These are phyloP conservation scores for Trametes cinnabarina DNA, from an alignment of 768 basidiomycete genomes.

Conservation along the genomic window DNA sequence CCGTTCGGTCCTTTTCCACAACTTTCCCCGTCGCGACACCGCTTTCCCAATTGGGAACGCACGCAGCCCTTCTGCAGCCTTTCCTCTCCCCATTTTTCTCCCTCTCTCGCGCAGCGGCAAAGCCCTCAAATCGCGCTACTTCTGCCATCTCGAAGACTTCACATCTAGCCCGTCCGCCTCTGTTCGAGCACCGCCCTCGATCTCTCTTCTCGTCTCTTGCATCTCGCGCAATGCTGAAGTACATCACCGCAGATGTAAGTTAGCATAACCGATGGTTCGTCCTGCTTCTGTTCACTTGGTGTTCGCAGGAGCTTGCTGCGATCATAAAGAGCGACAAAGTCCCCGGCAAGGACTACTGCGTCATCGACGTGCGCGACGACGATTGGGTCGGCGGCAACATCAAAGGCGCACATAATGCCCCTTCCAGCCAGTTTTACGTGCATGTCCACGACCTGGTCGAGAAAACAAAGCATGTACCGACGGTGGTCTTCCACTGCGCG, in stretches of 20 bases:
- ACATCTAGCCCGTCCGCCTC: neutral
- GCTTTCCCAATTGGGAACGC: constrained; percentile 15
- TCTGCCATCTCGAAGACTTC: neutral
- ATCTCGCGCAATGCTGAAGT: constrained; percentile 32
- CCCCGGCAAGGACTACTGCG: constrained; percentile 62
- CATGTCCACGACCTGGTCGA: constrained; percentile 58
- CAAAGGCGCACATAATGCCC: constrained; percentile 57
- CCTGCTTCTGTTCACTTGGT: neutral
- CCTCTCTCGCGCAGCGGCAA: neutral
- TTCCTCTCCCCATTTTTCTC: neutral
- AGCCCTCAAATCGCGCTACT: neutral
- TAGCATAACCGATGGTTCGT: neutral
- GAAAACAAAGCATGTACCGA: constrained; percentile 57
- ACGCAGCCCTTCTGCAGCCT: neutral
- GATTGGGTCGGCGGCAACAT: constrained; percentile 82
- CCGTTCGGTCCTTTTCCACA: constrained; percentile 1
- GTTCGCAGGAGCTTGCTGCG: constrained; percentile 59
- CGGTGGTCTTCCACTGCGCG: constrained; percentile 76
- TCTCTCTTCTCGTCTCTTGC: neutral
- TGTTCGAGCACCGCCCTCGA: neutral
- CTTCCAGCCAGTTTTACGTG: constrained; percentile 57
- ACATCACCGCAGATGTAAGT: constrained; percentile 42
- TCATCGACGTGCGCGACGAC: constrained; percentile 85
- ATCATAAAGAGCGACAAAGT: constrained; percentile 66
- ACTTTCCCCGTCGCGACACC: constrained; percentile 9